Evolutionary conservation across 148 eudicot genomes (phyloP), one percentile per base, ranked within the genome.

Genomic region (Vaccinium corymbosum): DNA sequence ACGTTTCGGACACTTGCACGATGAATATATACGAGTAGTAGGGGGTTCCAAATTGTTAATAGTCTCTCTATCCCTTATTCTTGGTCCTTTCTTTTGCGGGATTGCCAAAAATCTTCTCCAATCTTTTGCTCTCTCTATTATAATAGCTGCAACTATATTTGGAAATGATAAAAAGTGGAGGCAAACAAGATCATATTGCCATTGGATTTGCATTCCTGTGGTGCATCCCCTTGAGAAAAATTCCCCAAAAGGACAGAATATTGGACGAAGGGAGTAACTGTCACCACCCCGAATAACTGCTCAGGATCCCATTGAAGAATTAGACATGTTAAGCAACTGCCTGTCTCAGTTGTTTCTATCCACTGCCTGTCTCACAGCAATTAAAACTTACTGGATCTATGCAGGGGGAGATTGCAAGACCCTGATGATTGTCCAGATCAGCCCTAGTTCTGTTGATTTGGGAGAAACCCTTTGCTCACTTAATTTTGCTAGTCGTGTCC

Each of bases 331-430:
- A 20, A 73, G 22, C 7, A 48, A 29, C 17, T 42, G 46, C 46
- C 46, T 35, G 25, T 25, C 80, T 77, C 64, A 53, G 46, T 78
- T 11, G 17, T 53, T 78, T 53, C 62, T 3, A n/a, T 81, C 38
- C 50, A 53, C n/a, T 62, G 56, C 50, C 14, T 49, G 7, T 22
- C 20, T 61, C 48, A 12, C 17, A 22, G 53, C 13, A 16, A 74
- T n/a, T 53, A 62, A 74, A 38, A 82, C 70, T 76, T 66, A 64
- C 46, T 50, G 56, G 13, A 72, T 35, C 25, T 49, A 62, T 91
- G 87, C 82, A 95, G 98, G 99, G 19, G 99, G 99, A 75, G 98
- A 97, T 88, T 97, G 99, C 89, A 97, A 97, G 89, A 92, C 98
- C 55, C 83, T 97, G 74, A 97, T 94, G 99, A 94, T 97, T 81